These are phyloP conservation scores for Diaporthe citrichinensis DNA, from an alignment of 2,329 filamentous ascomycete species.

Conservation along the genomic window DNA sequence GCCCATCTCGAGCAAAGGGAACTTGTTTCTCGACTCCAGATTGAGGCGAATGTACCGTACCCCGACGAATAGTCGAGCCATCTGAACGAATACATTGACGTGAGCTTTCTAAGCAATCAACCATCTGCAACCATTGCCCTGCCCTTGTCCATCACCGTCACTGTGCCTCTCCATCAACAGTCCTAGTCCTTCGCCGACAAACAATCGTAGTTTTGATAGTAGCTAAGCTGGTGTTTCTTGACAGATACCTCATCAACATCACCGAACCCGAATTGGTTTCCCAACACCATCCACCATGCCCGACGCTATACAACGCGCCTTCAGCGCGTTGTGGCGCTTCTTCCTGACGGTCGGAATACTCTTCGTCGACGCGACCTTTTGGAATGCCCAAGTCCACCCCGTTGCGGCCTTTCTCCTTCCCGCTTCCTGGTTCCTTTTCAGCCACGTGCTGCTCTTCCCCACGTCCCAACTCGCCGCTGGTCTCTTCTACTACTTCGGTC, in stretches of 20 bases:
- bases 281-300: not conserved
- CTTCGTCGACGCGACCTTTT: not conserved
- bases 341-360: no score
- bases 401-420: not conserved
- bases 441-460: not conserved
- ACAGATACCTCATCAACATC: not conserved
- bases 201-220: not conserved
- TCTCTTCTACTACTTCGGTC: not conserved
- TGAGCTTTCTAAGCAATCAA: not conserved
- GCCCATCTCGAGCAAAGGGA: slow-evolving; percentile 3
- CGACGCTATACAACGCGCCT: not conserved
- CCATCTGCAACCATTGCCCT: not conserved
- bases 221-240: not conserved
- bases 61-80: not conserved
- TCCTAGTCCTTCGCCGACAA: not conserved
- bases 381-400: not conserved
- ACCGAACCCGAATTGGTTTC: not conserved
- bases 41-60: not conserved
- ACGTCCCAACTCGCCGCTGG: not conserved
- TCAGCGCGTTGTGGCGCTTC: not conserved
- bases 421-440: not conserved
- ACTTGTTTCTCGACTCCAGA: not conserved
- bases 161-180: not conserved
- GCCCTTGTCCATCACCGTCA: not conserved
- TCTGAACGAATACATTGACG: not conserved